Conservation (phyloP, 768 basidiomycete species). For the Pleurotus giganteus region DNA sequence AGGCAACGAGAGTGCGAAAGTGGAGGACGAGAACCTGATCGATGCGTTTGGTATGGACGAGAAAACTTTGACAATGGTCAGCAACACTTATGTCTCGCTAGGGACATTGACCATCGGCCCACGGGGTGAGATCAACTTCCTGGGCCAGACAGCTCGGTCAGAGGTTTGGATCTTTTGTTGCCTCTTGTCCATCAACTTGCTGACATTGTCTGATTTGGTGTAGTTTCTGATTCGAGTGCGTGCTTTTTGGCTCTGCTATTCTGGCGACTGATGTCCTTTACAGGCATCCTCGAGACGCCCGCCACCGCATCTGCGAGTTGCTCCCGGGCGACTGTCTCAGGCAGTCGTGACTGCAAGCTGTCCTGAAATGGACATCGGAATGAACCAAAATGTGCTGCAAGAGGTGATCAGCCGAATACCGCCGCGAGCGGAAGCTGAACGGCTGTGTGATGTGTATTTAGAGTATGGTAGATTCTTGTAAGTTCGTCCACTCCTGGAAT, state of each 20-base stretch:
- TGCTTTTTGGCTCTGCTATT: constrained; percentile 3
- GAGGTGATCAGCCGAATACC: constrained; percentile 53
- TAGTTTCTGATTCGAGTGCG: constrained; percentile 62
- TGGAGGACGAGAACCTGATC: constrained; percentile 42
- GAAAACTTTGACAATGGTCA: background rate
- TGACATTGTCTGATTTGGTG: constrained; percentile 5
- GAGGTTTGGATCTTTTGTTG: constrained; percentile 45
- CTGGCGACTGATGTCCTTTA: background rate
- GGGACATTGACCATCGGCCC: constrained; percentile 59
- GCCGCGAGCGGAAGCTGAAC: constrained; percentile 54
- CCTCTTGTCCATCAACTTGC: background rate
- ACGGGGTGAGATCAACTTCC: constrained; percentile 52
- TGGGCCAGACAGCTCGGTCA: constrained; percentile 64
- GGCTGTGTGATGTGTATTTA: constrained; percentile 63
- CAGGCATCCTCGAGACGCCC: constrained; percentile 25
- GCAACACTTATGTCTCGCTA: constrained; percentile 17
- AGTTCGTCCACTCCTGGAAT: constrained; percentile 18
- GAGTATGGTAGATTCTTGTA: constrained; percentile 61
- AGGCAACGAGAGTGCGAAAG: constrained; percentile 13
- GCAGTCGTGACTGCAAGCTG: constrained; percentile 35
- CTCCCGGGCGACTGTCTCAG: constrained; percentile 33
- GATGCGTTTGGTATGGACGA: constrained; percentile 44
- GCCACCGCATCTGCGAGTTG: constrained; percentile 13
- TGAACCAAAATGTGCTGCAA: constrained; percentile 33
- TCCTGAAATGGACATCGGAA: constrained; percentile 28